A percentile compares a stretch with the other conserved stretches of the same genome.
Conservation (phyloP, 2,329 filamentous ascomycete species). For the Bretziella fagacearum region DNA sequence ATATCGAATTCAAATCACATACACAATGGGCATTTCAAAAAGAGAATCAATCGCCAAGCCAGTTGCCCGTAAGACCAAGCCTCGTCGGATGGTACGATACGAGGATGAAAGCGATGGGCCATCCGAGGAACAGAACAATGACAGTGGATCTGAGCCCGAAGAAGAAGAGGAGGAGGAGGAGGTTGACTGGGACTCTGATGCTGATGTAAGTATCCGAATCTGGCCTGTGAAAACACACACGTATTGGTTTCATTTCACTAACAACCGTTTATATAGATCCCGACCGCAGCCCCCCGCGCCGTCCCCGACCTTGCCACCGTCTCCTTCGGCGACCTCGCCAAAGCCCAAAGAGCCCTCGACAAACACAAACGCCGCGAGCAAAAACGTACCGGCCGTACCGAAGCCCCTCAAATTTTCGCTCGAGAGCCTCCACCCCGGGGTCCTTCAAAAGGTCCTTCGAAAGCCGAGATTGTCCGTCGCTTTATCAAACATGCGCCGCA, state of each 20-base stretch:
- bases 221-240: too few species aligned
- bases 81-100: slow-evolving; percentile 20
- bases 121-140: slow-evolving; percentile 18
- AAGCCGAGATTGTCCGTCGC: slow-evolving; percentile 22
- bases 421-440: neutral
- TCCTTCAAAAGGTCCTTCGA: too few species aligned
- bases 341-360: slow-evolving; percentile 56
- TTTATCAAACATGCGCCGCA: slow-evolving; percentile 72
- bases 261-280: neutral
- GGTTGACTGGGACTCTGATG: slow-evolving; percentile 12
- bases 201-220: slow-evolving; percentile 7
- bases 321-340: slow-evolving; percentile 79
- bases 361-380: slow-evolving; percentile 19
- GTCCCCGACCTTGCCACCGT: slow-evolving; percentile 35
- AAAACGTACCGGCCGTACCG: slow-evolving; percentile 17
- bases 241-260: too few species aligned
- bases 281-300: neutral
- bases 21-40: slow-evolving; percentile 24
- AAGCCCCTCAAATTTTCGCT: slow-evolving; percentile 15
- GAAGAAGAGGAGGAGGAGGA: slow-evolving; percentile 19
- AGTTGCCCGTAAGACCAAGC: neutral
- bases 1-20: neutral
- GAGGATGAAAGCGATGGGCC: slow-evolving; percentile 21
- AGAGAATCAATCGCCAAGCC: slow-evolving; percentile 23
- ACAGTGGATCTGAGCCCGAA: slow-evolving; percentile 19